Percentiles rank a stretch among this genome's conserved stretches.
phyloP scores from a whole-genome alignment of 192 early-diverging fungal species.

The Coemansia sp. region DNA sequence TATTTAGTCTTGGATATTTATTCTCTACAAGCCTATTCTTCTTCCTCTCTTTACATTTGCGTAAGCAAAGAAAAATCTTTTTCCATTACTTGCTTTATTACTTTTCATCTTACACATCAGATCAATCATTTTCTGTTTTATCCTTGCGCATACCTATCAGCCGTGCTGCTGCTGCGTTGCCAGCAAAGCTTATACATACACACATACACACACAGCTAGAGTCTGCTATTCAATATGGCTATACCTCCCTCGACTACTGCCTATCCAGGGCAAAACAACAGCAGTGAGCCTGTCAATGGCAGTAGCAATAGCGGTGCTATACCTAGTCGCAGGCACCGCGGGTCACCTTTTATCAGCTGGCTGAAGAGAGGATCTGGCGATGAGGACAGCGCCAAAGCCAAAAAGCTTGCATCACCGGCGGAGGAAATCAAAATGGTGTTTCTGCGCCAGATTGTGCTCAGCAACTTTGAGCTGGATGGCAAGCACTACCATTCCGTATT shows the following conservation, averaged over 20 bases:
- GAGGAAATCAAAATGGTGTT: slow-evolving; percentile 56
- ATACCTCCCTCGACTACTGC: slow-evolving; percentile 8
- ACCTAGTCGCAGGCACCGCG: slow-evolving; percentile 25
- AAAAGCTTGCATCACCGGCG: slow-evolving; percentile 54
- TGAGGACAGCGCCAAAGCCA: slow-evolving; percentile 22
- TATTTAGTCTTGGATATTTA: background rate
- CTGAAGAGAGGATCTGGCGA: slow-evolving; percentile 27
- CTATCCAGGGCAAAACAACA: background rate
- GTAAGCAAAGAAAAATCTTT: background rate
- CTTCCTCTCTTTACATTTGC: background rate
- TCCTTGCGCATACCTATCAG: background rate
- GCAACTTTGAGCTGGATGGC: slow-evolving; percentile 46
- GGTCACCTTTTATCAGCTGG: slow-evolving; percentile 48
- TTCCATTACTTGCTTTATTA: slow-evolving; percentile 1
- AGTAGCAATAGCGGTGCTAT: background rate
- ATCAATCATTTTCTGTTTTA: slow-evolving; percentile 9
- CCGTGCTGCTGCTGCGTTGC: background rate
- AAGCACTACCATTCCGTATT: slow-evolving; percentile 54
- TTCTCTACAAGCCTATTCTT: background rate
- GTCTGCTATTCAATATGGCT: background rate
- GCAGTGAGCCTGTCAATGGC: background rate
- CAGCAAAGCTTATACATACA: background rate
- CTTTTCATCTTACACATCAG: background rate
- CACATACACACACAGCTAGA: background rate
- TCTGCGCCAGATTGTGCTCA: slow-evolving; percentile 46